Evolutionary conservation across 805 yeast species (phyloP).

Genomic region (Yarrowia osloensis): DNA sequence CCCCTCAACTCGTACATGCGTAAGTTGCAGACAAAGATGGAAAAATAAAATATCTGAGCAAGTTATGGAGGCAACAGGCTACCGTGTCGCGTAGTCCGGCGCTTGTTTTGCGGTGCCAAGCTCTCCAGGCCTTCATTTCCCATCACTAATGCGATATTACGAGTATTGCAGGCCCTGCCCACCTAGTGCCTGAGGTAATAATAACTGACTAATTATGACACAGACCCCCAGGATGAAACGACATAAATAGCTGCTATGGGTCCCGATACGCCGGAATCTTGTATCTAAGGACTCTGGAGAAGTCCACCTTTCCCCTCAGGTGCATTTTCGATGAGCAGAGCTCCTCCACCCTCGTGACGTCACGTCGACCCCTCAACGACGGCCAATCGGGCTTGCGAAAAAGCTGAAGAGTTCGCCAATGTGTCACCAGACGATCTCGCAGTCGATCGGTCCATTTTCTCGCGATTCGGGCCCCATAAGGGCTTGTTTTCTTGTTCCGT

Average conservation of each 20-base stretch:
- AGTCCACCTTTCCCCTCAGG: not conserved
- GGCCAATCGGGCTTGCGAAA: too few relatives aligned
- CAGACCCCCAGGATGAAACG: not conserved
- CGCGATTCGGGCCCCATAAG: not conserved
- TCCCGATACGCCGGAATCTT: not conserved
- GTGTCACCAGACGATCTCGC: not conserved
- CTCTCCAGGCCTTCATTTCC: too few relatives aligned
- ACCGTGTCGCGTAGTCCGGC: not conserved
- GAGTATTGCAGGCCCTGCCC: not conserved
- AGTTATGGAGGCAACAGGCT: not conserved
- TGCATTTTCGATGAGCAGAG: not conserved
- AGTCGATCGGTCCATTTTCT: not conserved
- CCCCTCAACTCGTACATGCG: not conserved
- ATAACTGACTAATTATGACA: not conserved
- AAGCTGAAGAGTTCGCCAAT: not conserved
- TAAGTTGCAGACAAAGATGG: not conserved
- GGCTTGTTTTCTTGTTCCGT: not conserved
- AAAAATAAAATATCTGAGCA: not conserved
- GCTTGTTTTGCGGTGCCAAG: too few relatives aligned
- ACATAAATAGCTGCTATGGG: not conserved
- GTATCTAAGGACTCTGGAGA: not conserved
- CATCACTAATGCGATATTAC: not conserved
- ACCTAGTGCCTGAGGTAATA: too few relatives aligned
- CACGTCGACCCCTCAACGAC: too few relatives aligned
- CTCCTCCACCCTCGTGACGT: too few relatives aligned